phyloP scores from a whole-genome alignment of 345 rosid genomes.

The Carallia brachiata region DNA sequence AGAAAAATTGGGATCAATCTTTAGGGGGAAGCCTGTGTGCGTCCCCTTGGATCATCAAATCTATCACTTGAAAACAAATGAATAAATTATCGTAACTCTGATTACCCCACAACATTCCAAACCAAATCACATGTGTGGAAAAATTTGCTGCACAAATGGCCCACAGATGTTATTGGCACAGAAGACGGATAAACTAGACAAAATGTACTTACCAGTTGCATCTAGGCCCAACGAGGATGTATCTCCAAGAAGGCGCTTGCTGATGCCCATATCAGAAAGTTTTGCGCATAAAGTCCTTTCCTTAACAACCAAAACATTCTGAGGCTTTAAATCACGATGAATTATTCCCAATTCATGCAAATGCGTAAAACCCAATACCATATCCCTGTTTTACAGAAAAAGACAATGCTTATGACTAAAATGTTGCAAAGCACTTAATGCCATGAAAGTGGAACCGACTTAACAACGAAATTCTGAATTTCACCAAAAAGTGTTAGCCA shows the following conservation, averaged over 20 bases:
- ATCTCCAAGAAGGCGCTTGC: constrained; percentile 69
- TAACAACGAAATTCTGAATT: neutral
- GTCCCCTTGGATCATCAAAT: too few relatives aligned
- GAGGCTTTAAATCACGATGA: constrained; percentile 92
- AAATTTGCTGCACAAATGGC: too few relatives aligned
- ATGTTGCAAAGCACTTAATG: neutral
- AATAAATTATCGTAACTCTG: too few relatives aligned
- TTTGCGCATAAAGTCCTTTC: constrained; percentile 66
- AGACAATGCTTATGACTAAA: neutral
- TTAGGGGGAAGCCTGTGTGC: too few relatives aligned
- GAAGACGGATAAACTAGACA: too few relatives aligned
- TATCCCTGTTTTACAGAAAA: constrained; percentile 49
- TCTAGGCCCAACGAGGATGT: constrained; percentile 77
- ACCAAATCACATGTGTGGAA: too few relatives aligned
- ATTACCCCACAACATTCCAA: too few relatives aligned
- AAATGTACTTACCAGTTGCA: constrained; percentile 51
- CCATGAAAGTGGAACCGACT: neutral
- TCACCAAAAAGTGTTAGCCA: neutral
- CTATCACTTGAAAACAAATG: neutral
- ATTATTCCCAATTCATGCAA: constrained; percentile 89
- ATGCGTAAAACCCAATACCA: constrained; percentile 78
- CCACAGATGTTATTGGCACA: too few relatives aligned
- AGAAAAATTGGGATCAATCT: too few relatives aligned
- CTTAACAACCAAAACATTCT: constrained; percentile 74
- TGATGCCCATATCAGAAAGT: constrained; percentile 97